These are phyloP conservation scores for Aspergillus udagawae DNA, from an alignment of 2,329 filamentous ascomycete genomes.

Conservation along the genomic window DNA sequence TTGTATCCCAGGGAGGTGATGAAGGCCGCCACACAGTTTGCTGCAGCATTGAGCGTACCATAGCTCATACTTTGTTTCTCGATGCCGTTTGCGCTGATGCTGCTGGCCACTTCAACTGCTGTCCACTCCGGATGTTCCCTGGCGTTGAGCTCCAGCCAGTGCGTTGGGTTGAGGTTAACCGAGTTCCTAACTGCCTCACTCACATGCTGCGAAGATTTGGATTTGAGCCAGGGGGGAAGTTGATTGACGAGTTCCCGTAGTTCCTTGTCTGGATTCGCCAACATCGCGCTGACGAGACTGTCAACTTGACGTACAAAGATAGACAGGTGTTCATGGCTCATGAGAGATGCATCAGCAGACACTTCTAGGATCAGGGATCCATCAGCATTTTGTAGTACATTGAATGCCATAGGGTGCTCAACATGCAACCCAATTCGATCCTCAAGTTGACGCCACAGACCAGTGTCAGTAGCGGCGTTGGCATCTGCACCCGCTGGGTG, in stretches of 20 bases:
- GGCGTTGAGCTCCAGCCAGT: slow-evolving; percentile 27
- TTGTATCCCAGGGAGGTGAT: slow-evolving; percentile 18
- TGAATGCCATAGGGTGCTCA: slow-evolving; percentile 41
- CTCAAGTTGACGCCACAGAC: slow-evolving; percentile 26
- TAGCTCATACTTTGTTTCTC: slow-evolving; percentile 25
- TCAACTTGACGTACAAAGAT: slow-evolving; percentile 29
- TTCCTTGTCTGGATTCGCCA: slow-evolving; percentile 22
- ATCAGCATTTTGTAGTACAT: slow-evolving; percentile 26
- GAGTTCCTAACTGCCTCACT: slow-evolving; percentile 16
- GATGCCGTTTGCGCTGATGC: slow-evolving; percentile 15
- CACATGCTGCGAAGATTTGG: slow-evolving; percentile 18
- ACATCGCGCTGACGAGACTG: slow-evolving; percentile 25
- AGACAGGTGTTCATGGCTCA: slow-evolving; percentile 24
- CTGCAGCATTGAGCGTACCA: slow-evolving; percentile 17
- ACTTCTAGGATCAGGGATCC: slow-evolving; percentile 23
- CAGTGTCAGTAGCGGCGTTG: not conserved
- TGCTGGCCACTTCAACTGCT: slow-evolving; percentile 26
- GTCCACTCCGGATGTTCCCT: slow-evolving; percentile 23
- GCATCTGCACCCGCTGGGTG: slow-evolving; percentile 15
- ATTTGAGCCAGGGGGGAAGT: slow-evolving; percentile 20
- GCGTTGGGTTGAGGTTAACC: slow-evolving; percentile 20
- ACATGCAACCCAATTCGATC: slow-evolving; percentile 35
- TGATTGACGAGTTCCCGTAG: slow-evolving; percentile 20
- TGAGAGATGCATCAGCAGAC: slow-evolving; percentile 20
- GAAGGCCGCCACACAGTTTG: slow-evolving; percentile 23